Percentiles rank a stretch among this genome's conserved stretches.
Conservation (phyloP, 1,284 basidiomycete genomes). For the Sanghuangporus baumii region DNA sequence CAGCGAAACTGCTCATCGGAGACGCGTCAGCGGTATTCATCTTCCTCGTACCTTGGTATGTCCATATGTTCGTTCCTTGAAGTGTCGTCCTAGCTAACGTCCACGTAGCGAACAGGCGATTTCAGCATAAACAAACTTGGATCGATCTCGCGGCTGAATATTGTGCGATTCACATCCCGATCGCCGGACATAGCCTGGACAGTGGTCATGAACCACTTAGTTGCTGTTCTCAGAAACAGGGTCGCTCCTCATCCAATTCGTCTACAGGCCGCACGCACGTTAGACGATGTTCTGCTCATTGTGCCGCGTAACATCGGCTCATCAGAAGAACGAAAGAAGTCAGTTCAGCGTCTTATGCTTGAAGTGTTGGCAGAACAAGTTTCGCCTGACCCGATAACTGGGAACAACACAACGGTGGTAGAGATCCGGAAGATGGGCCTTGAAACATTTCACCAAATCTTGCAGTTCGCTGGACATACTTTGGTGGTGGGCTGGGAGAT, state of each 20-base stretch:
- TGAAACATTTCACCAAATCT: slow-evolving; percentile 83
- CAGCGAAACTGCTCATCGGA: slow-evolving; percentile 45
- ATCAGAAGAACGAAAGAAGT: slow-evolving; percentile 55
- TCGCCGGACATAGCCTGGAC: slow-evolving; percentile 85
- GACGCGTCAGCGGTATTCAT: slow-evolving; percentile 82
- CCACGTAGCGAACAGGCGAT: slow-evolving; percentile 62
- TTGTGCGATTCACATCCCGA: slow-evolving; percentile 77
- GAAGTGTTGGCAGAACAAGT: slow-evolving; percentile 80
- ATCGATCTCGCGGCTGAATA: slow-evolving; percentile 74
- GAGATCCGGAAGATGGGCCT: slow-evolving; percentile 86
- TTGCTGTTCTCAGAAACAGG: slow-evolving; percentile 64
- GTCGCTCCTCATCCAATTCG: slow-evolving; percentile 76
- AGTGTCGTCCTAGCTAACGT: not conserved
- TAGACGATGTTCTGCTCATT: slow-evolving; percentile 76
- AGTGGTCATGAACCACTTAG: slow-evolving; percentile 71
- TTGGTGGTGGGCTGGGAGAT: slow-evolving; percentile 88
- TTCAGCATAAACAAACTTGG: slow-evolving; percentile 87
- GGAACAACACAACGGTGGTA: slow-evolving; percentile 46
- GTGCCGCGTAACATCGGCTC: slow-evolving; percentile 63
- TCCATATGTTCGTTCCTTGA: slow-evolving; percentile 9
- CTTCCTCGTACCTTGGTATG: slow-evolving; percentile 70
- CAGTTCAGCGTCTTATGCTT: slow-evolving; percentile 79
- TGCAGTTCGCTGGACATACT: slow-evolving; percentile 89
- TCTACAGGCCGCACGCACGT: slow-evolving; percentile 79
- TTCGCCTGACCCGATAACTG: slow-evolving; percentile 42